Evolutionary conservation across 108 stramenopile genomes (phyloP), one percentile per base, ranked within the genome.

Genomic region (Bacterosira constricta): DNA sequence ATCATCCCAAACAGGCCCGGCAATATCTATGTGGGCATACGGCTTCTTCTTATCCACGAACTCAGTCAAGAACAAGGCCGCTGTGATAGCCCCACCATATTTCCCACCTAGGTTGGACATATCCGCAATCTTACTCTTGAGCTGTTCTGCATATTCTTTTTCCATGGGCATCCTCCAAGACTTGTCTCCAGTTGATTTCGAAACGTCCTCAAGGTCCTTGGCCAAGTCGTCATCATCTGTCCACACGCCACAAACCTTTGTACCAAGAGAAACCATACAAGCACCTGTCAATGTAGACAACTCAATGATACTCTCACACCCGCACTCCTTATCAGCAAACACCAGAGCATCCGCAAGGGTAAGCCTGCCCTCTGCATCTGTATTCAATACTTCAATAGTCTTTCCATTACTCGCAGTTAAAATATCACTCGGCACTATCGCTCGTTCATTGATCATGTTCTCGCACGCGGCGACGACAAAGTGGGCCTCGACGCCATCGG

Each of bases 271-370:
- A 13, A 92, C 65, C 91, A 96, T 95, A 49, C 93, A 95, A 2
- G 97, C 97, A 15, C 97, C 97, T 0, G 97, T 97, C 73, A 97
- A 66, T 18, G 97, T 97, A 1, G 97, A 96, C 6, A 97, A 46
- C 69, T 97, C 97, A 63, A 98, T 93, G 57, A 99, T 98, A 46
- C 87, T 88, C 36, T 94, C 91, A 50, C 90, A 89, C 34, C 86
- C 95, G 29, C 97, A 62, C 45, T 92, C 92, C 73, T 94, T 96
- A 77, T 99, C 97, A 13, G 96, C 96, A 66, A 89, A 99, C 1
- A 99, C 97, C 27, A 99, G 73, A 15, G 98, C 98, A 84, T 99
- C 98, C 7, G 98, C 98, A 11, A 99, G 83, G 5, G 98, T 99
- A 51, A 99, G 76, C 20, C 98, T 85, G 4, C 98, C 98, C 84